Evolutionary conservation across 805 yeast genomes (phyloP), one percentile per base, ranked within the genome.

Genomic region (Hanseniaspora valbyensis): DNA sequence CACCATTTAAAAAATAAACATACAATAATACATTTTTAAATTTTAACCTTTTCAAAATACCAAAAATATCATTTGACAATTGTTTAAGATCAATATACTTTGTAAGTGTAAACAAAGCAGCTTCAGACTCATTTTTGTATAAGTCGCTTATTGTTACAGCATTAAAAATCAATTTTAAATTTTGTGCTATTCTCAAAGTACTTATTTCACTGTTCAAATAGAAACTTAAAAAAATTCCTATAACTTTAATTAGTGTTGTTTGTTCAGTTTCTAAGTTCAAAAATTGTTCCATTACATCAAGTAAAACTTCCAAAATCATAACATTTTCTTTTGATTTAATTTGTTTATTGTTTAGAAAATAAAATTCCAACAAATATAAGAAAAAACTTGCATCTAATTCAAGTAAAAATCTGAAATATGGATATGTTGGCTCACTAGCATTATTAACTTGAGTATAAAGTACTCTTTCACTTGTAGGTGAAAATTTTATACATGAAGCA

Each of bases 21-120:
- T 52, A 54, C 4, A 64, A 56, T 14, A 70, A 46, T 0, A 61
- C 54, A 2, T 60, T 56, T 19, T 60, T 40, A 34, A 60, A 58
- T 1, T 55, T 59, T 30, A 54, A 48, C 1, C 41, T 44, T 21
- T 58, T 54, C n/a, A 68, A 33, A 53, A 53, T 45, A 42, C 37
- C 51, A 52, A 64, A 13, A 59, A 58, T 40, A 50, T 63, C 50
- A 37, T 58, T 53, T 28, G 59, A 29, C 9, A 57, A 51, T 24
- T 60, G 62, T 5, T 59, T 58, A 19, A 49, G 43, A 13, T 54
- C 56, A 16, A 58, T 58, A 14, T 67, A 29, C 12, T 94, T 76
- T 1, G 90, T 60, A 16, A 92, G 61, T 42, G 87, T 74, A 57
- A 81, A 85, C 9, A 88, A 62, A 12, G 95, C 89, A 41, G 83